These are phyloP conservation scores for Protomyces inundatus DNA, from an alignment of 1,139 yeast genomes.

Conservation along the genomic window DNA sequence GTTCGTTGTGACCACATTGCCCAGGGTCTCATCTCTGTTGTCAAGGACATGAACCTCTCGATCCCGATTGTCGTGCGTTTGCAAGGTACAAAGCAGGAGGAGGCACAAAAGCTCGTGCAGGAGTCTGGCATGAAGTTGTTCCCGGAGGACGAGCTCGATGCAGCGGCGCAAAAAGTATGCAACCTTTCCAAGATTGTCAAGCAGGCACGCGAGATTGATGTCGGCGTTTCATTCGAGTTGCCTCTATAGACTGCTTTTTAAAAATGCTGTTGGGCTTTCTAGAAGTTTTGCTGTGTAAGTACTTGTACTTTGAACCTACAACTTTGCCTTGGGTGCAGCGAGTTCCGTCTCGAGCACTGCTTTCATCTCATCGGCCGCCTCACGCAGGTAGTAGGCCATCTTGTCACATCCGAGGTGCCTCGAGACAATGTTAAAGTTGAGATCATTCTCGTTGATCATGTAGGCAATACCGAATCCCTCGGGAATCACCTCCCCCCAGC, in stretches of 20 bases:
- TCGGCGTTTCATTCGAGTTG: slow-evolving; percentile 48
- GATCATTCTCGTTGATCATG: slow-evolving; percentile 79
- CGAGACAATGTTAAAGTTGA: slow-evolving; percentile 80
- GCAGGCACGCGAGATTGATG: slow-evolving; percentile 48
- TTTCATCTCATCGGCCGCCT: slow-evolving; percentile 77
- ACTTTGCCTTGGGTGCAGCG: slow-evolving; percentile 24
- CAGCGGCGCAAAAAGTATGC: slow-evolving; percentile 95
- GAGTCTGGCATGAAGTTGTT: slow-evolving; percentile 90
- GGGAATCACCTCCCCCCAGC: slow-evolving; percentile 93
- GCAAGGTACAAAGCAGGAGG: slow-evolving; percentile 93
- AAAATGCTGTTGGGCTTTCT: too few relatives aligned
- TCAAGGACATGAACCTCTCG: slow-evolving; percentile 79
- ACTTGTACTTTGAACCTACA: not conserved
- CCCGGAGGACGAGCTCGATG: slow-evolving; percentile 88
- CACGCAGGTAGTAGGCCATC: slow-evolving; percentile 64
- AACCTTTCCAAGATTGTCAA: slow-evolving; percentile 33
- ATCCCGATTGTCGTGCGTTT: slow-evolving; percentile 96
- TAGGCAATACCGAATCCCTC: slow-evolving; percentile 93
- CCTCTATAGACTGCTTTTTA: slow-evolving; percentile 38
- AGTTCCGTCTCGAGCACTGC: slow-evolving; percentile 49
- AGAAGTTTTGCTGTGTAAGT: too few relatives aligned
- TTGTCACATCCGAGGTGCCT: slow-evolving; percentile 66
- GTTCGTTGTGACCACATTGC: slow-evolving; percentile 99
- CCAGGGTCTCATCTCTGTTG: slow-evolving; percentile 88
- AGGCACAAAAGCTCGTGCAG: slow-evolving; percentile 79